A percentile compares a stretch with the other conserved stretches of the same genome.
These are phyloP conservation scores for Zygnema cylindricum DNA, from an alignment of 139 green algal species.

Conservation along the genomic window DNA sequence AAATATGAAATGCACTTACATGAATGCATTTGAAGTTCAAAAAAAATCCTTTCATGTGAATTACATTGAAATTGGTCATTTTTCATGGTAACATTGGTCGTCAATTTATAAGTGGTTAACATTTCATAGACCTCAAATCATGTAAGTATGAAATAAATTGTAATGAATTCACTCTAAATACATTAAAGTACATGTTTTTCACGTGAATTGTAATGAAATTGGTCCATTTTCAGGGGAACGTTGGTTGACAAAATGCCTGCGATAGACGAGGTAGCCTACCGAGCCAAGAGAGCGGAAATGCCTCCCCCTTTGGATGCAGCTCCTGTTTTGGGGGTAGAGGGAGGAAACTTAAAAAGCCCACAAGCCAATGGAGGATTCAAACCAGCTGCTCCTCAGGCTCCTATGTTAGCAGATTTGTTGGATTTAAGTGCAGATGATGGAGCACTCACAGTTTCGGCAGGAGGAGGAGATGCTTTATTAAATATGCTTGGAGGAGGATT, in stretches of 20 bases:
- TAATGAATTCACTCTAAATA: no score
- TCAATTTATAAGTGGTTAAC: no score
- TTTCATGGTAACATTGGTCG: no score
- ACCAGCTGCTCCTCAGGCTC: not conserved
- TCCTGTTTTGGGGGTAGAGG: not conserved
- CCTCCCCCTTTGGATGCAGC: not conserved
- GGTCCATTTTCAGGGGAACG: constrained; percentile 60
- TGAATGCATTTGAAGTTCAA: no score
- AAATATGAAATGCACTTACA: no score
- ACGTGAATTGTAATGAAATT: no score
- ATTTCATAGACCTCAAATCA: no score
- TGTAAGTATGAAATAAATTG: no score
- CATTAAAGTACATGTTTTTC: no score
- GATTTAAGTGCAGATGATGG: constrained; percentile 48
- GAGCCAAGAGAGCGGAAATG: constrained; percentile 39
- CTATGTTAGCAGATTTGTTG: constrained; percentile 57
- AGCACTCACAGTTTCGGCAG: not conserved
- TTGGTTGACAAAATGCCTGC: constrained; percentile 93
- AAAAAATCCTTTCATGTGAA: no score
- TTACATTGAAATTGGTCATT: no score
- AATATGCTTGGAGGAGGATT: constrained; percentile 71
- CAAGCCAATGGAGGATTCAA: constrained; percentile 23
- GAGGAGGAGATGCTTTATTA: constrained; percentile 23
- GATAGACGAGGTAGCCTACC: constrained; percentile 76
- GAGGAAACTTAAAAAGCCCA: not conserved